phyloP scores from a whole-genome alignment of 495 filamentous ascomycete genomes.

The Usnea hakonensis region DNA sequence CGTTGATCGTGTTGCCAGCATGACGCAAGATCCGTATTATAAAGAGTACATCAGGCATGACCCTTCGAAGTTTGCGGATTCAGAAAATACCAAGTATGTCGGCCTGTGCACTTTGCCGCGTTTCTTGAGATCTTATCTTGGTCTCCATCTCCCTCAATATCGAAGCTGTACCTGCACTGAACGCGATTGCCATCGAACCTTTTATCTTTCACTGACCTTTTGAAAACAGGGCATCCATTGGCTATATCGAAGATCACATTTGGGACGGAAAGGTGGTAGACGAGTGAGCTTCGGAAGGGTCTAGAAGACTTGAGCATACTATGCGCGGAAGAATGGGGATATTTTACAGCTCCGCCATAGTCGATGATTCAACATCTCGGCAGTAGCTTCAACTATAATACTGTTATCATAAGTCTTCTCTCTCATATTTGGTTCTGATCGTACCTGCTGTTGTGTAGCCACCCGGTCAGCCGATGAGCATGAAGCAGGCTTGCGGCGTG shows the following conservation, averaged over 20 bases:
- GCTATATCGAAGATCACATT: constrained; percentile 15
- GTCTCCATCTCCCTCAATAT: neutral
- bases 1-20: constrained; percentile 32
- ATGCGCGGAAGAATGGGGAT: neutral
- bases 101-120: neutral
- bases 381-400: neutral
- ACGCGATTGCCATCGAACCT: neutral
- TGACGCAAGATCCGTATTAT: constrained; percentile 35
- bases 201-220: neutral
- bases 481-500: too few species aligned
- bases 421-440: too few species aligned
- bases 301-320: neutral
- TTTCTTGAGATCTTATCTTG: neutral
- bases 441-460: too few species aligned
- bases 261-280: constrained; percentile 15
- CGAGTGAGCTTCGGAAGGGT: neutral
- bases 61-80: constrained; percentile 17
- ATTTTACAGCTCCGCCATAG: neutral
- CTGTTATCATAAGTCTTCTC: neutral
- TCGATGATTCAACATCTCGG: neutral
- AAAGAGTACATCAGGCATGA: constrained; percentile 7
- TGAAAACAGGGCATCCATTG: constrained; percentile 18
- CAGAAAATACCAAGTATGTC: constrained; percentile 19
- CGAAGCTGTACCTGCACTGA: neutral
- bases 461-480: too few species aligned